Percentiles rank a stretch among this genome's conserved stretches.
Evolutionary conservation across 2,329 filamentous ascomycete genomes (phyloP).

Genomic region (Didymella glomerata): DNA sequence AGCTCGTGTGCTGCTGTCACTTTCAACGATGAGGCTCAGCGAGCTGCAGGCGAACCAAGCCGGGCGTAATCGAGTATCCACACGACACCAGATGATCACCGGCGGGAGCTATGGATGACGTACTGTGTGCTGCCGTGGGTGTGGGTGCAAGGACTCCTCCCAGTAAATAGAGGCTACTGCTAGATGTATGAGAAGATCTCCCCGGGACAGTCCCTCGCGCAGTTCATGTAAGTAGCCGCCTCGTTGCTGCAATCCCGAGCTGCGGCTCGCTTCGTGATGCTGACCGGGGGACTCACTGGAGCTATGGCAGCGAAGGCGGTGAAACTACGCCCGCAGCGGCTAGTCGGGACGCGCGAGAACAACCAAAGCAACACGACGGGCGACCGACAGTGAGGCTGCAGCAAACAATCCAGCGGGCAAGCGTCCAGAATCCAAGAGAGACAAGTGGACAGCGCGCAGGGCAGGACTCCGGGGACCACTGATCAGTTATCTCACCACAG

Average conservation of each 20-base stretch:
- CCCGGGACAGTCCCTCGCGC: constrained; percentile 17
- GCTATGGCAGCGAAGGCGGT: constrained; percentile 25
- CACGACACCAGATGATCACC: constrained; percentile 23
- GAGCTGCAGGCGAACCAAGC: constrained; percentile 22
- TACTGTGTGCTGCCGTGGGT: constrained; percentile 14
- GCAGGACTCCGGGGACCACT: constrained; percentile 11
- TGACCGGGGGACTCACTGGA: constrained; percentile 25
- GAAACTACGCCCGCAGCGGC: constrained; percentile 24
- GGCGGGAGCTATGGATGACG: constrained; percentile 20
- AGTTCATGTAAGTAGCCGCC: constrained; percentile 45
- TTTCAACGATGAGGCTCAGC: constrained; percentile 20
- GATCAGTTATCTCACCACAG: constrained; percentile 20
- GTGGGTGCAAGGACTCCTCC: neutral
- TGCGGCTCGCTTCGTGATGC: constrained; percentile 23
- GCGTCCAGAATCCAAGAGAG: neutral
- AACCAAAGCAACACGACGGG: constrained; percentile 8
- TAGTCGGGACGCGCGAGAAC: constrained; percentile 27
- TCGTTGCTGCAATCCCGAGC: constrained; percentile 29
- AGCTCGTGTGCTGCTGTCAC: constrained; percentile 3
- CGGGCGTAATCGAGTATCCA: constrained; percentile 20
- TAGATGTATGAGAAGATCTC: constrained; percentile 5
- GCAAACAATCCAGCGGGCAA: neutral
- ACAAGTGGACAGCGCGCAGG: constrained; percentile 1
- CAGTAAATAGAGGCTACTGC: constrained; percentile 3
- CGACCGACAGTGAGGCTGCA: constrained; percentile 3